Base-by-base conservation (phyloP, 345 rosid species). In the Orychophragmus violaceus region DNA sequence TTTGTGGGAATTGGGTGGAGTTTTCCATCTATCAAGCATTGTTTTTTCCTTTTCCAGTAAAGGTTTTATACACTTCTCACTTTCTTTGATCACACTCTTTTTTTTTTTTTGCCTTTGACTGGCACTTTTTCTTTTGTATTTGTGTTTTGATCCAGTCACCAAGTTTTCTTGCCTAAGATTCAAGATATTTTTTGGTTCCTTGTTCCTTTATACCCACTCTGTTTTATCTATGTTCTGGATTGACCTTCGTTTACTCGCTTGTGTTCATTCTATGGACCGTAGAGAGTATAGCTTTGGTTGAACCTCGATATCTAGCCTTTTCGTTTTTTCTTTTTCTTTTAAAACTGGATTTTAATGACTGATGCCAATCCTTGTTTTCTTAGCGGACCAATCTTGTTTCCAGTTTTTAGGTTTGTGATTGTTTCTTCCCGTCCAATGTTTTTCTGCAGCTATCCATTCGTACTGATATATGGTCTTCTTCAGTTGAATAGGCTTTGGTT, bases 361-460 rank as follows among this genome's bases (percentile, higher is more conserved):
- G 37, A 35, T 14, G 17, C 33, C 19, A 44, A 17, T 70, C 45
- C 54, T 50, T 10, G 41, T 10, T 16, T 53, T 60, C 0, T 19
- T 24, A 11, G 30, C 22, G 62, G 42, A 39, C 51, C 56, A 33
- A 17, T 42, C 37, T 42, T 54, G 42, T n/a, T n/a, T n/a, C n/a
- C n/a, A n/a, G 56, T 56, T 69, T 68, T 48, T 45, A 0, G 17
- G 66, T 49, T 50, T 61, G 41, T n/a, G n/a, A n/a, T n/a, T n/a
- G n/a, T n/a, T n/a, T n/a, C n/a, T n/a, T n/a, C n/a, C n/a, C n/a
- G n/a, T n/a, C n/a, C n/a, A n/a, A n/a, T n/a, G n/a, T n/a, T n/a
- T n/a, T n/a, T n/a, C n/a, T 61, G 72, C 42, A 12, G 25, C 33
- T 56, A 25, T 45, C 41, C 30, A 48, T 69, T 58, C 39, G 39